Percentiles rank a stretch among this genome's conserved stretches.
These are phyloP conservation scores for Gyrodon lividus DNA, from an alignment of 768 basidiomycete genomes.

Conservation along the genomic window DNA sequence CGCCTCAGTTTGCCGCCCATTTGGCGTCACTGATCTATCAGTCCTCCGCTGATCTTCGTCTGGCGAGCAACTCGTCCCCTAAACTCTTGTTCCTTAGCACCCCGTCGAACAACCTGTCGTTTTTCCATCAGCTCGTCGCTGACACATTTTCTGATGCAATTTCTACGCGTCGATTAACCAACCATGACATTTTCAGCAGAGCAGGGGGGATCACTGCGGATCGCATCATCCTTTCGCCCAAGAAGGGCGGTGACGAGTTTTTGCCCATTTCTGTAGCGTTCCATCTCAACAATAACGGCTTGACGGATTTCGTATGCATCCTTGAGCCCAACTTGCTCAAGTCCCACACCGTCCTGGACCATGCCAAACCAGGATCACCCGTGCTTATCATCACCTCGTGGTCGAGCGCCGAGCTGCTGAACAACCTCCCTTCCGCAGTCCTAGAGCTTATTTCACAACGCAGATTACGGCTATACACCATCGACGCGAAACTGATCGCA, in stretches of 20 bases:
- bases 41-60: constrained; percentile 28
- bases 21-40: constrained; percentile 25
- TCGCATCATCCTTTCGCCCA: constrained; percentile 63
- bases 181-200: constrained; percentile 75
- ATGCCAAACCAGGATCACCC: constrained; percentile 63
- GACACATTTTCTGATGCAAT: constrained; percentile 58
- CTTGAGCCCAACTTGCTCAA: constrained; percentile 78
- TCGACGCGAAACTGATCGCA: constrained; percentile 59
- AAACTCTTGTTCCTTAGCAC: constrained; percentile 57
- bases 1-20: constrained; percentile 45
- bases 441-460: constrained; percentile 45
- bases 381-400: constrained; percentile 77
- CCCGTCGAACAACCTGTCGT: constrained; percentile 43
- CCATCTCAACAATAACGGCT: constrained; percentile 53
- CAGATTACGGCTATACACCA: constrained; percentile 53
- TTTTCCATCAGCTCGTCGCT: constrained; percentile 49
- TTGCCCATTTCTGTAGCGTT: constrained; percentile 56
- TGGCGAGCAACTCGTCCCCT: constrained; percentile 24
- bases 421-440: constrained; percentile 57
- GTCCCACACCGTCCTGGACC: constrained; percentile 67
- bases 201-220: constrained; percentile 68
- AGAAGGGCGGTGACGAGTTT: constrained; percentile 34
- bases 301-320: constrained; percentile 70
- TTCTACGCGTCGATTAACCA: constrained; percentile 58
- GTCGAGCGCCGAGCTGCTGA: constrained; percentile 68